Percentiles rank a stretch among this genome's conserved stretches.
These are phyloP conservation scores for Eucalyptus marginata DNA, from an alignment of 345 rosid species.

Conservation along the genomic window DNA sequence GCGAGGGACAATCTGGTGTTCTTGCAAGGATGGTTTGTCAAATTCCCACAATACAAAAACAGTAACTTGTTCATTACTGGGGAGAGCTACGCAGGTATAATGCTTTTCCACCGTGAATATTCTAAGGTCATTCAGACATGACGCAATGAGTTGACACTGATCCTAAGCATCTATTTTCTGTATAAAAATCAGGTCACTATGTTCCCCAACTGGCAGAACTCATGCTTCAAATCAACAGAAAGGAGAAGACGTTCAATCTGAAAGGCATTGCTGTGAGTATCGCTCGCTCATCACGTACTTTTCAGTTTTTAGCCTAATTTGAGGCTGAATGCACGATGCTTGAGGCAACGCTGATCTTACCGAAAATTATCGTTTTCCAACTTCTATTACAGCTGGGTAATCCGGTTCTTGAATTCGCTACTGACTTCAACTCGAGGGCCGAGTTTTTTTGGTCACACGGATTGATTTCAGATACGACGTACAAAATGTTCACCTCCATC, in stretches of 20 bases:
- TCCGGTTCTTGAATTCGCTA: conserved; percentile 81
- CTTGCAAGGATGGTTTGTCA: conserved; percentile 81
- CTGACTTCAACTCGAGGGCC: conserved; percentile 89
- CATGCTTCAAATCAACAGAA: conserved; percentile 69
- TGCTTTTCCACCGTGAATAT: background rate
- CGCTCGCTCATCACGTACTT: background rate
- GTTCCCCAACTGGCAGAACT: conserved; percentile 87
- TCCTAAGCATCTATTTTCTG: background rate
- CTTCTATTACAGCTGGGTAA: conserved; percentile 60
- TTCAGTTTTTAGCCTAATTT: background rate
- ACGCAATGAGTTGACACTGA: background rate
- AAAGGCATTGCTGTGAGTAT: conserved; percentile 88
- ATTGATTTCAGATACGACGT: conserved; percentile 79
- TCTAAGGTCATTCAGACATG: background rate
- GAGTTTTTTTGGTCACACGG: conserved; percentile 99
- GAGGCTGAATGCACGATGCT: background rate
- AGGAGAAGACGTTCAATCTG: conserved; percentile 65
- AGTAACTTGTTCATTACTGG: conserved; percentile 87
- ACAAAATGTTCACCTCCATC: conserved; percentile 68
- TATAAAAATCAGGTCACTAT: conserved; percentile 55
- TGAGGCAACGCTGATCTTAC: background rate
- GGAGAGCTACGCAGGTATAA: conserved; percentile 94
- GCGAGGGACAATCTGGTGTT: conserved; percentile 90
- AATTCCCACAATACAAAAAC: conserved; percentile 83
- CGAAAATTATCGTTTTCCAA: background rate